Percentiles rank a stretch among this genome's conserved stretches.
Conservation (phyloP, 371 early-diverging fungal species). For the Apophysomyces elegans region DNA sequence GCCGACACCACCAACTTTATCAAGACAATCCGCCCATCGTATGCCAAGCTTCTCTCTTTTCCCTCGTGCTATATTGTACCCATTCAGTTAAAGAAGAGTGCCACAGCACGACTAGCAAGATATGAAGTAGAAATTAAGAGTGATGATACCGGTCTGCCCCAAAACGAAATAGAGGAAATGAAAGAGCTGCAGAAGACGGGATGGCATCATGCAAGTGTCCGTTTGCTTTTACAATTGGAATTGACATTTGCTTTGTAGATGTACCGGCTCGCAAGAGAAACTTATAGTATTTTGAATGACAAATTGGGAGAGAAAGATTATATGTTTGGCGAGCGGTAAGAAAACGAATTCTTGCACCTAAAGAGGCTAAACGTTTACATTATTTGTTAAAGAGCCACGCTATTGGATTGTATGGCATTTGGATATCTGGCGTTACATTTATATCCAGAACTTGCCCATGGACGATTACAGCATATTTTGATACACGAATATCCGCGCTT, state of each 20-base stretch:
- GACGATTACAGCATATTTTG: constrained; percentile 63
- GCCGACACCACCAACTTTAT: constrained; percentile 72
- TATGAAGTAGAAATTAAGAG: constrained; percentile 48
- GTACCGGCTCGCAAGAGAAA: constrained; percentile 59
- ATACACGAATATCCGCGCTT: constrained; percentile 62
- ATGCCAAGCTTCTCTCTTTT: constrained; percentile 65
- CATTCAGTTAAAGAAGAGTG: constrained; percentile 60
- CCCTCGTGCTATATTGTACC: constrained; percentile 67
- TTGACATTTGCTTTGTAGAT: constrained; percentile 37
- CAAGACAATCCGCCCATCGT: constrained; percentile 64
- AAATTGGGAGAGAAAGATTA: constrained; percentile 65
- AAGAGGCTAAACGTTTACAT: background rate
- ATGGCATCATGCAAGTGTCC: constrained; percentile 46
- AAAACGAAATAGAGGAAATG: constrained; percentile 54
- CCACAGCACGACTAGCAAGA: constrained; percentile 55
- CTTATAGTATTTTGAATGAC: constrained; percentile 57
- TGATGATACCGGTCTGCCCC: constrained; percentile 43
- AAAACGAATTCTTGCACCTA: background rate
- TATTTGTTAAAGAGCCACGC: constrained; percentile 47
- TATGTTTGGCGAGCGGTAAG: constrained; percentile 68
- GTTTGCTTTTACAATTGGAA: background rate
- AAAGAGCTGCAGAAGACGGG: constrained; percentile 50
- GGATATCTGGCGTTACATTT: constrained; percentile 70
- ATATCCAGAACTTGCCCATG: constrained; percentile 68
- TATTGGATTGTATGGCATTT: constrained; percentile 71